Percentiles rank a stretch among this genome's conserved stretches.
Conservation (phyloP, 148 eudicot species). For the Cornus controversa region DNA sequence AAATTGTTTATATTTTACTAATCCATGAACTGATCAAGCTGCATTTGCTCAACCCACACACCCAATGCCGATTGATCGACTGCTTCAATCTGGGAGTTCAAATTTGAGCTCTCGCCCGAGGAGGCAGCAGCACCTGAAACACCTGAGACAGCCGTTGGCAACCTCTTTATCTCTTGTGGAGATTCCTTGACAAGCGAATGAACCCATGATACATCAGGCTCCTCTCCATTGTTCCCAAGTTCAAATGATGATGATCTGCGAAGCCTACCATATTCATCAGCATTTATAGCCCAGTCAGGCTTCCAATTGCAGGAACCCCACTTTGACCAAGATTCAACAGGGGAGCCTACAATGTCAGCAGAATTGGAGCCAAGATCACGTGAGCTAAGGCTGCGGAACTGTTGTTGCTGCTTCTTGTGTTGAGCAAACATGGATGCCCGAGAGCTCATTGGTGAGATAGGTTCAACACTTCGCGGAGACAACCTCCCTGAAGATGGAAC, state of each 20-base stretch:
- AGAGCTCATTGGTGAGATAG: constrained; percentile 41
- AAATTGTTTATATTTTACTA: not conserved
- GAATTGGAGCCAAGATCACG: constrained; percentile 24
- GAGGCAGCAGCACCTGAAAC: constrained; percentile 9
- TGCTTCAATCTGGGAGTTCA: constrained; percentile 34
- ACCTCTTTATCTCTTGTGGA: constrained; percentile 34
- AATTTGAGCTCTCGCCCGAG: constrained; percentile 33
- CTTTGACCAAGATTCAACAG: constrained; percentile 45
- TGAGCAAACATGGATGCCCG: constrained; percentile 36
- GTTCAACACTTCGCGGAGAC: constrained; percentile 44
- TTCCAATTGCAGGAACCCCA: constrained; percentile 52
- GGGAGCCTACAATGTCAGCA: constrained; percentile 31
- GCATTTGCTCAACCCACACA: constrained; percentile 62
- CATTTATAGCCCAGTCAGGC: constrained; percentile 53
- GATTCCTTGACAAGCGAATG: constrained; percentile 64
- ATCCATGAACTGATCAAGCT: constrained; percentile 33
- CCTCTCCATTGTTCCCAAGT: constrained; percentile 35
- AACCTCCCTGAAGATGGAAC: constrained; percentile 40
- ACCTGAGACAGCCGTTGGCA: constrained; percentile 18
- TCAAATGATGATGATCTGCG: constrained; percentile 38
- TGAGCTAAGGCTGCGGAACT: constrained; percentile 36
- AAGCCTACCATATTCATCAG: constrained; percentile 31
- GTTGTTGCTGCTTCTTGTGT: constrained; percentile 48
- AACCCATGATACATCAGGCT: constrained; percentile 65
- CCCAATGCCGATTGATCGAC: constrained; percentile 47